Percentiles rank a stretch among this genome's conserved stretches.
Conservation (phyloP, 805 yeast genomes). For the Kodamaea neixiangensis region DNA sequence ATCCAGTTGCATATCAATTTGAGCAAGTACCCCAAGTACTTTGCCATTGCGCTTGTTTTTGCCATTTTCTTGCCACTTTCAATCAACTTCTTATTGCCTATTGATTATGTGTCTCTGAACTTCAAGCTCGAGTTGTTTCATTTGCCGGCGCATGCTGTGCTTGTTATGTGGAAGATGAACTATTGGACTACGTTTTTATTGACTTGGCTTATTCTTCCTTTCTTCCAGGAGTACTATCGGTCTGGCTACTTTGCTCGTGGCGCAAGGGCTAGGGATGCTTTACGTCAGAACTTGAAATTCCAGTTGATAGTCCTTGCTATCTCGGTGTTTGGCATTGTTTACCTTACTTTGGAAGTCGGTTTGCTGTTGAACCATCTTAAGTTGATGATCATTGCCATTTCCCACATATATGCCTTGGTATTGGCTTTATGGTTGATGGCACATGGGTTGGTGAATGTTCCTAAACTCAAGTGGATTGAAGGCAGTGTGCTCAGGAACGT, state of each 20-base stretch:
- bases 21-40: constrained; percentile 38
- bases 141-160: constrained; percentile 46
- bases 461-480: constrained; percentile 48
- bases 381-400: constrained; percentile 68
- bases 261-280: constrained; percentile 55
- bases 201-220: constrained; percentile 77
- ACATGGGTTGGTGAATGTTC: constrained; percentile 72
- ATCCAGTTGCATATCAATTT: constrained; percentile 39
- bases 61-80: constrained; percentile 77
- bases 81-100: constrained; percentile 70
- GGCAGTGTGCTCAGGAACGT: constrained; percentile 32
- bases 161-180: constrained; percentile 68
- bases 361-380: constrained; percentile 57
- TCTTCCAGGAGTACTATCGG: constrained; percentile 69
- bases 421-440: constrained; percentile 84
- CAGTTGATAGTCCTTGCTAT: constrained; percentile 57
- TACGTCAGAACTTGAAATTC: constrained; percentile 56
- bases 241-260: constrained; percentile 62
- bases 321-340: constrained; percentile 57
- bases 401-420: constrained; percentile 75
- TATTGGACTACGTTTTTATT: constrained; percentile 81
- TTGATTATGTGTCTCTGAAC: constrained; percentile 62
- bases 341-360: constrained; percentile 57
- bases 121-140: constrained; percentile 40
- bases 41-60: constrained; percentile 49